These are phyloP conservation scores for Solanum habrochaites DNA, from an alignment of 257 asterid genomes.

Conservation along the genomic window DNA sequence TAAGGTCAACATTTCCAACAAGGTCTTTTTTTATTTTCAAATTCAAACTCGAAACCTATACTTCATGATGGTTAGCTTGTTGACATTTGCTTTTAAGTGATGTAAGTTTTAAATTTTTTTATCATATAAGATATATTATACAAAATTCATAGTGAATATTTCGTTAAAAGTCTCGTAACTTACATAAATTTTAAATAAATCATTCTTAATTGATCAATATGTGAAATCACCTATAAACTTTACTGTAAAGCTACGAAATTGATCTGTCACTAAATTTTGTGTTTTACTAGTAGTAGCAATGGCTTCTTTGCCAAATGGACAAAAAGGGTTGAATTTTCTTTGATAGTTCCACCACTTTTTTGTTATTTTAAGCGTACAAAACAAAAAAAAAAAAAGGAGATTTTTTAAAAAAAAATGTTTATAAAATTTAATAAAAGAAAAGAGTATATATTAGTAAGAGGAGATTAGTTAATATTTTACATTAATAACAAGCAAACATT, in stretches of 20 bases:
- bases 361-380: neutral
- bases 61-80: too few species aligned
- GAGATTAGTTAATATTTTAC: neutral
- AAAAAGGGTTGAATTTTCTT: neutral
- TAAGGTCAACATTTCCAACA: too few species aligned
- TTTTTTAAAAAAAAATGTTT: neutral
- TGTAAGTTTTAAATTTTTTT: too few species aligned
- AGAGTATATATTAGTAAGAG: neutral
- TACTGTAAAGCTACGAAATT: neutral
- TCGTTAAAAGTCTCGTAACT: neutral
- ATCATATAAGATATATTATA: neutral
- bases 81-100: too few species aligned
- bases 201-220: neutral
- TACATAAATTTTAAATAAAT: neutral
- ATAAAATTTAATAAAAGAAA: neutral
- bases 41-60: too few species aligned
- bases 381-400: neutral
- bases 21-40: too few species aligned
- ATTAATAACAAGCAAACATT: neutral
- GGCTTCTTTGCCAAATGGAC: neutral
- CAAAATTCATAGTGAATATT: neutral
- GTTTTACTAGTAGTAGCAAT: neutral
- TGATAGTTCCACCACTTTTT: neutral
- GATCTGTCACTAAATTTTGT: neutral
- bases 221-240: neutral